Evolutionary conservation across 2,329 filamentous ascomycete species (phyloP).

Genomic region (Pseudogymnoascus sp.): DNA sequence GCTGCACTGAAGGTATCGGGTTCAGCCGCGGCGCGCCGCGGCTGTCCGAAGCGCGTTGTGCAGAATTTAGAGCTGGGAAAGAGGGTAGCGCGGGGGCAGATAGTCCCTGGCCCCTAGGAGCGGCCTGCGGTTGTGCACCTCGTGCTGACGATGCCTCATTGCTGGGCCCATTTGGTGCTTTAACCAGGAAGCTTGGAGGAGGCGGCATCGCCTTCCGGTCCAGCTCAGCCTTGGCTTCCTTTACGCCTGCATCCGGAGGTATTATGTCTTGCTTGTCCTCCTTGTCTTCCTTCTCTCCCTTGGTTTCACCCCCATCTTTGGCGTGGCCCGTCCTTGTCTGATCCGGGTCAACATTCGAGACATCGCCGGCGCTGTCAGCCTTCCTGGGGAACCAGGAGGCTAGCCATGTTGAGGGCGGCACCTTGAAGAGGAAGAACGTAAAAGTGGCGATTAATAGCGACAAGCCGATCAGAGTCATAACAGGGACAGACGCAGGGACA

Average conservation of each 20-base stretch:
- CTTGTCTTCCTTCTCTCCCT: neutral
- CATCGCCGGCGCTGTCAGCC: slow-evolving; percentile 1
- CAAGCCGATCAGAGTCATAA: slow-evolving; percentile 51
- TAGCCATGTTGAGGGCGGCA: slow-evolving; percentile 42
- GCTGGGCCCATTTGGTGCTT: slow-evolving; percentile 15
- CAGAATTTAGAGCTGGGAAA: slow-evolving; percentile 46
- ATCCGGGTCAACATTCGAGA: neutral
- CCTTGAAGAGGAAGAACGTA: slow-evolving; percentile 48
- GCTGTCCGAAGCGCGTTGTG: slow-evolving; percentile 38
- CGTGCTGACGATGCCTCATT: slow-evolving; percentile 19
- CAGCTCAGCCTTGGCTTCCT: slow-evolving; percentile 15
- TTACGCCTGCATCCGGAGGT: slow-evolving; percentile 13
- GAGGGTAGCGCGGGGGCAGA: slow-evolving; percentile 25
- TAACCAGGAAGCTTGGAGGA: slow-evolving; percentile 17
- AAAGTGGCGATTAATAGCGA: slow-evolving; percentile 56
- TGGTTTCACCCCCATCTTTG: slow-evolving; percentile 2
- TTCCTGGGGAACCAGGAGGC: slow-evolving; percentile 23
- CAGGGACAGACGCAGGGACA: neutral
- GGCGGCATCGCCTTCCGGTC: slow-evolving; percentile 36
- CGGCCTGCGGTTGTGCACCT: neutral
- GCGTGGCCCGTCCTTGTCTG: neutral
- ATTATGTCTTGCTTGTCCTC: neutral
- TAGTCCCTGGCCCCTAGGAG: slow-evolving; percentile 22
- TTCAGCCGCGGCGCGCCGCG: slow-evolving; percentile 17
- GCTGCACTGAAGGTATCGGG: slow-evolving; percentile 16